Percentiles rank a stretch among this genome's conserved stretches.
phyloP scores from a whole-genome alignment of 192 early-diverging fungal genomes.

The Pecoramyces ruminantium region DNA sequence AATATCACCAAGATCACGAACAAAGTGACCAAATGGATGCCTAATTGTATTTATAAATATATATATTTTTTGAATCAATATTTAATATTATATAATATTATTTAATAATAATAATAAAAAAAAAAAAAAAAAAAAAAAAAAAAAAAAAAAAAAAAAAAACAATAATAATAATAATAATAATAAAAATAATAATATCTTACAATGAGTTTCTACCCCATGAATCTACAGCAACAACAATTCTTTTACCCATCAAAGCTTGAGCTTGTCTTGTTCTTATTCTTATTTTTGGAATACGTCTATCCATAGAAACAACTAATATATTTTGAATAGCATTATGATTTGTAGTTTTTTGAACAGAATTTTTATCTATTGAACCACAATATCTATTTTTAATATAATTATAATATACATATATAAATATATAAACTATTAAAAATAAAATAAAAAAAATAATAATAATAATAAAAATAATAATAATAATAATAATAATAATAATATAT shows the following conservation, averaged over 20 bases:
- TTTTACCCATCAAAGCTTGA: slow-evolving; percentile 49
- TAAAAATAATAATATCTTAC: slow-evolving; percentile 12
- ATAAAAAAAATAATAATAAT: no score
- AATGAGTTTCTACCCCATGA: slow-evolving; percentile 63
- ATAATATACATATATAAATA: slow-evolving; percentile 21
- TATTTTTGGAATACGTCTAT: slow-evolving; percentile 85
- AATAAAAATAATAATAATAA: no score
- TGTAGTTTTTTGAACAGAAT: background rate
- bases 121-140: background rate
- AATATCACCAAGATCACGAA: slow-evolving; percentile 73
- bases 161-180: no score
- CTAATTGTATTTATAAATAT: no score
- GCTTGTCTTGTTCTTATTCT: slow-evolving; percentile 83
- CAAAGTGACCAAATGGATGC: slow-evolving; percentile 80
- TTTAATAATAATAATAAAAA: background rate
- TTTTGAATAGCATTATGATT: slow-evolving; percentile 32
- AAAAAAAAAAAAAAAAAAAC: no score
- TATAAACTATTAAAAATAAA: no score
- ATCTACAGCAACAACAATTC: slow-evolving; percentile 89
- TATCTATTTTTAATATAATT: background rate
- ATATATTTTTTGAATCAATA: no score
- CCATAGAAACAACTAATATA: slow-evolving; percentile 79
- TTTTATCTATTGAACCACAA: background rate
- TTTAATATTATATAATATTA: background rate
- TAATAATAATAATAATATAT: slow-evolving; percentile 2